Percentiles rank a stretch among this genome's conserved stretches.
Evolutionary conservation across 2,329 filamentous ascomycete genomes (phyloP).

Genomic region (Davidsoniella australis): DNA sequence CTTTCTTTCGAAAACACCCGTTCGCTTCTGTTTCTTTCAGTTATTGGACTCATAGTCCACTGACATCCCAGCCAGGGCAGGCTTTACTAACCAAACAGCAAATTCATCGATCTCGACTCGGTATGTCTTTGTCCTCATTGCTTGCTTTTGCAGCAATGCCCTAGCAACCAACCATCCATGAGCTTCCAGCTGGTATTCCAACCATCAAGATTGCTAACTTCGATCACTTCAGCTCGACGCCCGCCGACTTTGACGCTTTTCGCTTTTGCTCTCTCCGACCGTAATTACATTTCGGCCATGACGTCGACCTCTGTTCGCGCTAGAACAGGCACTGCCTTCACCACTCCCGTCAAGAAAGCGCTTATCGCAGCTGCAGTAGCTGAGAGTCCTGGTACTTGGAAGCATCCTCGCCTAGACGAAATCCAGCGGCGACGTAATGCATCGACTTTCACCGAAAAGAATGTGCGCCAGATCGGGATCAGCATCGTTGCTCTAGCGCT

Average conservation of each 20-base stretch:
- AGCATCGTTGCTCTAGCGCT: conserved; percentile 38
- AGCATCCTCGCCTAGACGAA: conserved; percentile 75
- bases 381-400: conserved; percentile 66
- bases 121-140: neutral
- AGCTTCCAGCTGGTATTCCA: neutral
- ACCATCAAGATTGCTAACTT: neutral
- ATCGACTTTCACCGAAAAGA: conserved; percentile 61
- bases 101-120: neutral
- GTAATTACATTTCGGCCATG: neutral
- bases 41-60: neutral
- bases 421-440: conserved; percentile 68
- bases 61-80: no score
- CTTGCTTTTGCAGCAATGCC: neutral
- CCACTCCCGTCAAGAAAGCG: conserved; percentile 27
- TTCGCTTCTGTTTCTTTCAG: neutral
- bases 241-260: neutral
- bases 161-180: no score
- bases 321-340: conserved; percentile 1
- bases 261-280: neutral
- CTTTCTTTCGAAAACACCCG: neutral
- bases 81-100: neutral
- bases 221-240: neutral
- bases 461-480: conserved; percentile 51
- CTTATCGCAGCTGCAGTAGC: conserved; percentile 19
- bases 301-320: conserved; percentile 2